Base-by-base conservation (phyloP, 805 yeast species). In the Cyberlindnera maritima region DNA sequence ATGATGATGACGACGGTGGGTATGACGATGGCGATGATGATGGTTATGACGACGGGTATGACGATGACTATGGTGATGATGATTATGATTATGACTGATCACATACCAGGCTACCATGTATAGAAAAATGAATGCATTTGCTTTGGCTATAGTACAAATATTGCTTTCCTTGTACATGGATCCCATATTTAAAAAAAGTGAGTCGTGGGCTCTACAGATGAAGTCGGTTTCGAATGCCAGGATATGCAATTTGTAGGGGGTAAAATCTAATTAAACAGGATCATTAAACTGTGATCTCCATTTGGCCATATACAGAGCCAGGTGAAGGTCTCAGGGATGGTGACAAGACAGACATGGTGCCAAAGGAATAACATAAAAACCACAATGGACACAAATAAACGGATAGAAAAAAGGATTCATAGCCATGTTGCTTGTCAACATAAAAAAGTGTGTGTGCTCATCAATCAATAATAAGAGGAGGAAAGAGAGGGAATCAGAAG, bases 401-500 rank as follows among this genome's bases (percentile, higher is more conserved):
- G 4, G 15, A 18, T 32, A 32, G n/a, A n/a, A 15, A 15, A 13
- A 4, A 29, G 32, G 20, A n/a, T 15, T 9, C 10, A 32, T 32
- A 17, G 35, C 20, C 35, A 32, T 15, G 19, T 7, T 17, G 20
- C 35, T 32, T 32, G 35, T 29, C 20, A 15, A n/a, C 12, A n/a
- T n/a, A n/a, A n/a, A n/a, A n/a, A n/a, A n/a, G n/a, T n/a, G 10
- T 32, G 14, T 32, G 11, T 17, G 19, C 20, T 32, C 20, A 32
- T 32, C 20, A 32, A 17, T 32, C 35, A 32, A 15, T 15, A 35
- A 35, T 20, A 19, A 20, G 9, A 20, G 23, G 23, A 13, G 26
- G 26, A 19, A 18, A 20, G 18, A 21, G 39, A 19, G 21, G 8
- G 25, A 21, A 36, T 48, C 40, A 51, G 44, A 53, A 53, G 47